These are phyloP conservation scores for Cutaneotrichosporon dermatis DNA, from an alignment of 1,284 basidiomycete species.

Conservation along the genomic window DNA sequence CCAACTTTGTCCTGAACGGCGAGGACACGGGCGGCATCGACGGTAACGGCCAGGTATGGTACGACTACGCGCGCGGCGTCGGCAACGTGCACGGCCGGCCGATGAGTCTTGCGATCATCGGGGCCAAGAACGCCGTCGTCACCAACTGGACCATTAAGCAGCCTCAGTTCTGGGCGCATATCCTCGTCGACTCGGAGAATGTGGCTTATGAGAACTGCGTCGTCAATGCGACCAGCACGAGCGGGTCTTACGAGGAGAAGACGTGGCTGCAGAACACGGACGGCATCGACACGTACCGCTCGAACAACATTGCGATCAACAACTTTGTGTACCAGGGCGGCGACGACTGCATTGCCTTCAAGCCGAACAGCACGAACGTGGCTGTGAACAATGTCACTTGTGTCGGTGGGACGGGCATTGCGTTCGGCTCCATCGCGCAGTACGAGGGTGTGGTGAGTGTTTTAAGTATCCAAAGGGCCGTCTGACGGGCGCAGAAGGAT, in stretches of 20 bases:
- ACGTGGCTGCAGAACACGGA: conserved; percentile 58
- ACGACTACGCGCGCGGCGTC: conserved; percentile 53
- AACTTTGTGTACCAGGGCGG: conserved; percentile 48
- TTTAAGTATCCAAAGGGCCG: no score
- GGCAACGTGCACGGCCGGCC: conserved; percentile 51
- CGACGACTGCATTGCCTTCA: conserved; percentile 65
- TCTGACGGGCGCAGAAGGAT: conserved; percentile 47
- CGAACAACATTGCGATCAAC: conserved; percentile 54
- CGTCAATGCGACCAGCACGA: conserved; percentile 60
- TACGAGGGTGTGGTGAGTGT: conserved; percentile 55
- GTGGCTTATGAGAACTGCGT: conserved; percentile 51
- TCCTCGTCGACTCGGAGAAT: conserved; percentile 56
- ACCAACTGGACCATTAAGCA: conserved; percentile 57
- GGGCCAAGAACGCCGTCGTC: conserved; percentile 54
- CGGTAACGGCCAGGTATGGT: conserved; percentile 61
- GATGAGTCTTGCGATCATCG: conserved; percentile 58
- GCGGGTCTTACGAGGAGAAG: conserved; percentile 14
- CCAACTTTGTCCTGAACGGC: conserved; percentile 59
- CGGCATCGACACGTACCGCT: conserved; percentile 56
- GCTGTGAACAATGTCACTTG: conserved; percentile 56
- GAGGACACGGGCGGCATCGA: conserved; percentile 60
- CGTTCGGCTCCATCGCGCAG: conserved; percentile 62
- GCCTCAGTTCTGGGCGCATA: conserved; percentile 64
- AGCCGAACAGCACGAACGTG: conserved; percentile 61
- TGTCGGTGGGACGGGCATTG: conserved; percentile 61